Evolutionary conservation across 2,329 filamentous ascomycete genomes (phyloP).

Genomic region (Didymella pomorum): DNA sequence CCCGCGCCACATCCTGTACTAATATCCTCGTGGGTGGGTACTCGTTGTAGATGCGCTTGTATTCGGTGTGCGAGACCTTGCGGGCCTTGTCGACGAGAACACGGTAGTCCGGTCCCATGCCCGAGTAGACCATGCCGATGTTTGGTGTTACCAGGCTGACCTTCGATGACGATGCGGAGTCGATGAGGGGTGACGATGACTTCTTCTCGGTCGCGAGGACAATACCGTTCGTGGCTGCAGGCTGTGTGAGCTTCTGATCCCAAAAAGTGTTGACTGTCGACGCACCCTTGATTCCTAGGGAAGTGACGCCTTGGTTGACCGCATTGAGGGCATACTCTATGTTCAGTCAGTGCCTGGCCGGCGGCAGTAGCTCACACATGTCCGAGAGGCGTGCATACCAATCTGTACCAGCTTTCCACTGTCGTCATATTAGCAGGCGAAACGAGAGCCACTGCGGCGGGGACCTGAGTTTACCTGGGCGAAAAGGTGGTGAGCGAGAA

Average conservation of each 20-base stretch:
- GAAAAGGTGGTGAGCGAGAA: slow-evolving; percentile 99
- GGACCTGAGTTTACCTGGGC: slow-evolving; percentile 75
- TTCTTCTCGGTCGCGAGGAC: slow-evolving; percentile 99
- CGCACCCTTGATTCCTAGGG: slow-evolving; percentile 95
- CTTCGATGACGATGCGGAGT: slow-evolving; percentile 93
- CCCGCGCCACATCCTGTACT: slow-evolving; percentile 95
- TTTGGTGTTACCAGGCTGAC: slow-evolving; percentile 98
- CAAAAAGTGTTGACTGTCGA: background rate
- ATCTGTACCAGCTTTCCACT: slow-evolving; percentile 99
- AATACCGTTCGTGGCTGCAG: slow-evolving; percentile 94
- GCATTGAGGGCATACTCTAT: slow-evolving; percentile 98
- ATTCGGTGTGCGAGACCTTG: slow-evolving; percentile 96
- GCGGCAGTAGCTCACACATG: slow-evolving; percentile 18
- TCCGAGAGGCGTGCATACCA: slow-evolving; percentile 62
- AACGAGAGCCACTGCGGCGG: slow-evolving; percentile 33
- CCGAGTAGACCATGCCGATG: slow-evolving; percentile 99
- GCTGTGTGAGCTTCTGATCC: slow-evolving; percentile 12
- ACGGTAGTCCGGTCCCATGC: slow-evolving; percentile 98
- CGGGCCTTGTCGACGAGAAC: slow-evolving; percentile 97
- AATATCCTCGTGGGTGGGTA: slow-evolving; percentile 99
- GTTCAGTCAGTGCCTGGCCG: slow-evolving; percentile 23
- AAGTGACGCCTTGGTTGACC: slow-evolving; percentile 98
- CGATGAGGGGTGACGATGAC: slow-evolving; percentile 95
- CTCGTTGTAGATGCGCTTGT: slow-evolving; percentile 99
- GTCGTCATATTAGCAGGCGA: slow-evolving; percentile 56